Evolutionary conservation across 257 asterid genomes (phyloP).

Genomic region (Ajuga chamaepitys): DNA sequence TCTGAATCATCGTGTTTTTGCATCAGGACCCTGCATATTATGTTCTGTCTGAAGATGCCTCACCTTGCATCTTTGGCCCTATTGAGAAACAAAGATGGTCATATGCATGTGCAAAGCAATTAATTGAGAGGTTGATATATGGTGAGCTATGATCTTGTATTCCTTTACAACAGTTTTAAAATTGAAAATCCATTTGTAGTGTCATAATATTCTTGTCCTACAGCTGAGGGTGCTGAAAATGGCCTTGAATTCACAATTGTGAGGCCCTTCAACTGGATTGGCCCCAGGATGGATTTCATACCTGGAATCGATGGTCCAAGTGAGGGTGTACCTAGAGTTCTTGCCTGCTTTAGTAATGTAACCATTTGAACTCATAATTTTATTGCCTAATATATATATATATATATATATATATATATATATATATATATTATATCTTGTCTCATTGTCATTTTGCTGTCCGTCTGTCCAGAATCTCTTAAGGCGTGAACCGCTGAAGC

Average conservation of each 20-base stretch:
- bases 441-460: too few species aligned
- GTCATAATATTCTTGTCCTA: constrained; percentile 14
- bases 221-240: constrained; percentile 99
- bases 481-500: constrained; percentile 84
- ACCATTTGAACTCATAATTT: constrained; percentile 1
- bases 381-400: background rate
- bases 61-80: constrained; percentile 95
- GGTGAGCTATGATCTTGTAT: constrained; percentile 40
- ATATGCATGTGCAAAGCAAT: constrained; percentile 92
- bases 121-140: constrained; percentile 88
- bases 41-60: constrained; percentile 67
- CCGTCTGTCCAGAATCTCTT: constrained; percentile 62
- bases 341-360: constrained; percentile 95
- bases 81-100: constrained; percentile 99
- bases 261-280: constrained; percentile 98
- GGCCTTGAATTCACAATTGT: constrained; percentile 92
- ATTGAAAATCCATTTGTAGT: background rate
- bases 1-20: constrained; percentile 15
- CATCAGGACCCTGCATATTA: constrained; percentile 76
- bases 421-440: too few species aligned
- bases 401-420: too few species aligned
- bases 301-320: constrained; percentile 98
- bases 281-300: constrained; percentile 97
- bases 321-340: constrained; percentile 95
- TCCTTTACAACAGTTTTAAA: background rate